Evolutionary conservation across 2,329 filamentous ascomycete species (phyloP), one percentile per base, ranked within the genome.

Genomic region (Stachybotrys elegans): DNA sequence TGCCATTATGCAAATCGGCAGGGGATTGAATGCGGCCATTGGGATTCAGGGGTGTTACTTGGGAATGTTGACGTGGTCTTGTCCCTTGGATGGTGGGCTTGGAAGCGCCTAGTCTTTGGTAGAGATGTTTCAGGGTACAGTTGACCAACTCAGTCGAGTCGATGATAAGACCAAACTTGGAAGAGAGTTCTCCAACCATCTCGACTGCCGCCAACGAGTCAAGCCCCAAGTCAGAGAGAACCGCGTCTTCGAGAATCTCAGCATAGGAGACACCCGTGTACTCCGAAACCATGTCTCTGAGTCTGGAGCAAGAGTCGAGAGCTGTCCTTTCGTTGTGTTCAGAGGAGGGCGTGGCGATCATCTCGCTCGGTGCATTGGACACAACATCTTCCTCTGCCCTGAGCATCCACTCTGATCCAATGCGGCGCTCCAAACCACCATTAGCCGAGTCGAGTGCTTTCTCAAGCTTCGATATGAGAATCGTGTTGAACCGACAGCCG

Each of bases 191-290:
- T 38, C 20, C 35, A 20, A 20, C 35, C 16, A 38, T 20, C 19
- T 38, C 35, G 35, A 38, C 20, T 38, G 35, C 35, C 9, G 35
- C 35, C 11, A 38, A 8, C 8, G 35, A 38, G n/a, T 38, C 35
- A 22, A 38, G 16, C 19, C 35, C 35, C 8, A 38, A 19, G 20
- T 38, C 35, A 9, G 14, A n/a, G 20, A 38, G 20, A 6, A 38
- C 22, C 13, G 35, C 35, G 22, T 38, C 35, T 20, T 22, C 35
- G 6, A 19, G 5, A 22, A 38, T 38, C 8, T 38, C 35, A 6
- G 35, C 35, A 22, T 11, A 9, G 6, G 6, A 12, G 19, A 38
- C 16, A 17, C 35, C 35, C 8, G 35, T 38, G 35, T 38, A 38
- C n/a, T 29, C 25, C 14, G 25, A 8, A 29, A 29, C 14, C 25